Conservation (phyloP, 805 yeast genomes). For the Yamadazyma ubonensis region DNA sequence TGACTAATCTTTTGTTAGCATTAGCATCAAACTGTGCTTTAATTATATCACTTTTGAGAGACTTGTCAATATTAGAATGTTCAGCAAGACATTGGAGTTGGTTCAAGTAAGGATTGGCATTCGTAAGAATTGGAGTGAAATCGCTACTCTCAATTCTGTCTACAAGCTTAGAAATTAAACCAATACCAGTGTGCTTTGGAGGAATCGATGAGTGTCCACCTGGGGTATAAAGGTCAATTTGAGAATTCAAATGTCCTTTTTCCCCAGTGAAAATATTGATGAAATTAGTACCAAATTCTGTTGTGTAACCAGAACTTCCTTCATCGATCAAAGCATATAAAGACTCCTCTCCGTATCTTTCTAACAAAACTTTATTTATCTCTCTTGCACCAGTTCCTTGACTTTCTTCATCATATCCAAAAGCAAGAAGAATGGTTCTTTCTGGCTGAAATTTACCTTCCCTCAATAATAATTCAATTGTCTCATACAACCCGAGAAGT, state of each 20-base stretch:
- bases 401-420: slow-evolving; percentile 54
- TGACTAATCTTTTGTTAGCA: slow-evolving; percentile 39
- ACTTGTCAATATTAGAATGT: slow-evolving; percentile 35
- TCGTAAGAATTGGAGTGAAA: slow-evolving; percentile 38
- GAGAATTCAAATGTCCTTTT: slow-evolving; percentile 45
- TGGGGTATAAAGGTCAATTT: slow-evolving; percentile 41
- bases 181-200: slow-evolving; percentile 49
- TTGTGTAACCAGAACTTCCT: slow-evolving; percentile 23
- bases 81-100: slow-evolving; percentile 49
- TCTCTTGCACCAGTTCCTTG: slow-evolving; percentile 40
- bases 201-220: slow-evolving; percentile 56
- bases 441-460: slow-evolving; percentile 37
- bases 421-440: slow-evolving; percentile 45
- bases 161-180: slow-evolving; percentile 44
- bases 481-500: slow-evolving; percentile 41
- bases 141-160: slow-evolving; percentile 36
- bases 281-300: slow-evolving; percentile 35
- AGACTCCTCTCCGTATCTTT: slow-evolving; percentile 42
- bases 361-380: slow-evolving; percentile 33
- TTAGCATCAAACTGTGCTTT: slow-evolving; percentile 32
- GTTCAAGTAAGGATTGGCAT: slow-evolving; percentile 43
- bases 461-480: slow-evolving; percentile 31
- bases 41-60: slow-evolving; percentile 37
- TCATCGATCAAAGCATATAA: slow-evolving; percentile 48
- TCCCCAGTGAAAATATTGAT: slow-evolving; percentile 49